Evolutionary conservation across 805 yeast genomes (phyloP).

Genomic region (Brettanomyces custersianus): DNA sequence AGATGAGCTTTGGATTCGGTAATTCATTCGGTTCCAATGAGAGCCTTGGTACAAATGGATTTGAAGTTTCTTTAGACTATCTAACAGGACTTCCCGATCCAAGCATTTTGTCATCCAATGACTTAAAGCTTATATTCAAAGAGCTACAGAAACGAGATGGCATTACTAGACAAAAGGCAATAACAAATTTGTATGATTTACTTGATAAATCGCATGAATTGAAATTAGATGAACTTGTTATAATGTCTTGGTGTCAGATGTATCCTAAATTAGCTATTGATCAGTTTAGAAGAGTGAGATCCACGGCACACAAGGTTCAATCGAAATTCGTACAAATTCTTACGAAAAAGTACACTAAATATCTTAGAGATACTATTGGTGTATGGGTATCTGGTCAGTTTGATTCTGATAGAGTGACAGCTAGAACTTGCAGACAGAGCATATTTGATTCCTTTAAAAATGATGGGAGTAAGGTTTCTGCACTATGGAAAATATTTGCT

Average conservation of each 20-base stretch:
- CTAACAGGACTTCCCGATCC: conserved; percentile 75
- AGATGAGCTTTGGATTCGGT: conserved; percentile 1
- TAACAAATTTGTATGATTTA: conserved; percentile 40
- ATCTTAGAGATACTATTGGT: conserved; percentile 64
- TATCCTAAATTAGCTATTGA: conserved; percentile 76
- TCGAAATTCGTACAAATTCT: conserved; percentile 39
- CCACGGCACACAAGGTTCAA: conserved; percentile 56
- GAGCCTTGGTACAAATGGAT: conserved; percentile 29
- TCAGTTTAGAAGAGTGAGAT: conserved; percentile 56
- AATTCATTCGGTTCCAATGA: conserved; percentile 6
- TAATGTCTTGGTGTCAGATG: conserved; percentile 68
- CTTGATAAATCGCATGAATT: conserved; percentile 20
- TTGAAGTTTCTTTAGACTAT: conserved; percentile 61
- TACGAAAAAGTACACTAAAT: conserved; percentile 52
- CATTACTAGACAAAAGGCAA: conserved; percentile 77
- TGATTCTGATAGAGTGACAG: conserved; percentile 61
- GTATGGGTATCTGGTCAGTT: conserved; percentile 62
- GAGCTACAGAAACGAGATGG: conserved; percentile 70
- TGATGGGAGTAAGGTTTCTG: conserved; percentile 42
- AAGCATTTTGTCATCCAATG: conserved; percentile 35
- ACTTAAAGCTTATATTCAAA: conserved; percentile 59
- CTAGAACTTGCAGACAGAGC: conserved; percentile 37
- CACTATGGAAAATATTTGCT: conserved; percentile 53
- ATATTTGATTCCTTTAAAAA: conserved; percentile 48
- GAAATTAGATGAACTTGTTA: conserved; percentile 42